phyloP scores from a whole-genome alignment of 768 basidiomycete species.

The Hygrophoropsis aurantiaca region DNA sequence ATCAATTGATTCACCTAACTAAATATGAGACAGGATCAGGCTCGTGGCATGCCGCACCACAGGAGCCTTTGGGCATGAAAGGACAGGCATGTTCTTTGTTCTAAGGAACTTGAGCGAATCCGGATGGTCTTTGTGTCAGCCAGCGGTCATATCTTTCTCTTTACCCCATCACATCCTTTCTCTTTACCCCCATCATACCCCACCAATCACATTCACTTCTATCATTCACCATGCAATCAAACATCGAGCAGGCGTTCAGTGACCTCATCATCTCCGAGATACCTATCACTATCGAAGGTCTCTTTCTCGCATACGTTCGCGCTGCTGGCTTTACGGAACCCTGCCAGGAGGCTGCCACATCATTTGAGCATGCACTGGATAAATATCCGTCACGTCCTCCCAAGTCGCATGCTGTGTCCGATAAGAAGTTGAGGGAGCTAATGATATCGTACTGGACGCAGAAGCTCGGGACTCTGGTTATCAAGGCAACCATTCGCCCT shows the following conservation, averaged over 20 bases:
- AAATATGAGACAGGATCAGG: too few relatives aligned
- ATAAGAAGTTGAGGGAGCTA: conserved; percentile 1
- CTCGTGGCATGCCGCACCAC: too few relatives aligned
- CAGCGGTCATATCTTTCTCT: conserved; percentile 1
- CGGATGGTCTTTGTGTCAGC: too few relatives aligned
- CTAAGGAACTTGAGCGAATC: not conserved
- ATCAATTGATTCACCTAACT: too few relatives aligned
- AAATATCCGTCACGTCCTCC: conserved; percentile 9
- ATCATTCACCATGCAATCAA: conserved; percentile 7
- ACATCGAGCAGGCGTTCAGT: conserved; percentile 11
- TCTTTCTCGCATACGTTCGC: conserved; percentile 8
- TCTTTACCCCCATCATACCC: not conserved
- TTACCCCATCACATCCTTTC: conserved; percentile 2
- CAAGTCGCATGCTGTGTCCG: conserved; percentile 5
- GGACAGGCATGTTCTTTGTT: conserved; percentile 6
- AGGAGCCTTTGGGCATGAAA: too few relatives aligned
- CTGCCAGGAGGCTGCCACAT: conserved; percentile 8
- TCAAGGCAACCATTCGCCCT: not conserved
- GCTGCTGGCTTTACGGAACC: conserved; percentile 11
- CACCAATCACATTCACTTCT: not conserved
- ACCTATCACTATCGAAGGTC: conserved; percentile 9
- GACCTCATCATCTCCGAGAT: conserved; percentile 6
- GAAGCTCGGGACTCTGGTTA: not conserved
- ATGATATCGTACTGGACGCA: conserved; percentile 8
- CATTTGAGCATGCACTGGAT: conserved; percentile 15